Evolutionary conservation across 1,284 basidiomycete genomes (phyloP).

Genomic region (Xerocomus tenax): DNA sequence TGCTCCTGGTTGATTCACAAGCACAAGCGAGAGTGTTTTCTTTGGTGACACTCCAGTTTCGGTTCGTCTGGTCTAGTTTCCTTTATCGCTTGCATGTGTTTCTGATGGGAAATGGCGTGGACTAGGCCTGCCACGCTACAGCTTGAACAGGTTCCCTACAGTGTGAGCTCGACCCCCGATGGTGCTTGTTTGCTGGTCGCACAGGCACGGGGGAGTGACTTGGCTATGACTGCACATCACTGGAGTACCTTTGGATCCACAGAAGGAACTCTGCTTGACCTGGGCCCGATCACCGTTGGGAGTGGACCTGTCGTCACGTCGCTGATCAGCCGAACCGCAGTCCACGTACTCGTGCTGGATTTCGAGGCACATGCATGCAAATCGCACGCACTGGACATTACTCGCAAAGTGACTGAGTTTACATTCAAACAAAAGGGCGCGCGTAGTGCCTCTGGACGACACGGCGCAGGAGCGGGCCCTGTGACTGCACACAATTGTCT

Average conservation of each 20-base stretch:
- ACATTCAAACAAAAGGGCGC: conserved; percentile 38
- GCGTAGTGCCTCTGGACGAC: conserved; percentile 10
- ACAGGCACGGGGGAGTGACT: conserved; percentile 20
- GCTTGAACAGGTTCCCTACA: conserved; percentile 14
- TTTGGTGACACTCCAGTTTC: conserved; percentile 41
- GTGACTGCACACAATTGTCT: conserved; percentile 39
- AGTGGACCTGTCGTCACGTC: conserved; percentile 34
- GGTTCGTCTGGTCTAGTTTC: conserved; percentile 29
- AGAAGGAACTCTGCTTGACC: conserved; percentile 14
- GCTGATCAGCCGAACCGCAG: conserved; percentile 33
- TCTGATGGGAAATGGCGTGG: neutral
- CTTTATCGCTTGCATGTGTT: neutral
- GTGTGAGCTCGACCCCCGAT: conserved; percentile 40
- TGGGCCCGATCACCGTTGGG: conserved; percentile 2
- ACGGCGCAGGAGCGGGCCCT: conserved; percentile 11
- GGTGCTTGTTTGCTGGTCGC: conserved; percentile 42
- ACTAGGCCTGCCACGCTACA: conserved; percentile 20
- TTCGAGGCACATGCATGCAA: conserved; percentile 23
- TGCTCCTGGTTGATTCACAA: conserved; percentile 40
- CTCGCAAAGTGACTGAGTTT: conserved; percentile 47
- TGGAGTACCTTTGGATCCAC: conserved; percentile 23
- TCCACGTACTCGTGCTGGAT: conserved; percentile 40
- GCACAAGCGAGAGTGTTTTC: conserved; percentile 42
- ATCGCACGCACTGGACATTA: conserved; percentile 45
- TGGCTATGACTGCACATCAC: conserved; percentile 20